Base-by-base conservation (phyloP, 2,329 filamentous ascomycete genomes). In the Hawksworthiomyces lignivorus region DNA sequence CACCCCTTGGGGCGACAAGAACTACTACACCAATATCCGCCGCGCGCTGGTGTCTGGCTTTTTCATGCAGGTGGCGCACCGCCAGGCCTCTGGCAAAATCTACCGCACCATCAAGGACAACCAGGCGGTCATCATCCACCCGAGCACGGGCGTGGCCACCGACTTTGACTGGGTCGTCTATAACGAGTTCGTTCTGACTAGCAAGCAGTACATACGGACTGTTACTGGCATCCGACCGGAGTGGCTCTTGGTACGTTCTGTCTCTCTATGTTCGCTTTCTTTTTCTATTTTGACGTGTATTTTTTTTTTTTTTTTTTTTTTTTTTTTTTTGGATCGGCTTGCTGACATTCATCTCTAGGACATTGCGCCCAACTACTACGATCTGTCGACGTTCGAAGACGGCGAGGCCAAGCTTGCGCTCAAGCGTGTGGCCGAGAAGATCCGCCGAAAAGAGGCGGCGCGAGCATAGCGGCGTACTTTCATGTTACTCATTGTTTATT, bases 51-150 rank as follows among this genome's bases (percentile, higher is more conserved):
- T 96, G 11, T 77, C 89, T 1, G 92, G 94, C 26, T 98, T 98
- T 74, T 98, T 98, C 73, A 98, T 98, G 92, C 92, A 98, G 62
- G 87, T 97, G 18, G 94, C 92, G 45, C 96, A 94, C 79, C 87
- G 84, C 59, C 88, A 97, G 57, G 79, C 77, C 39, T 82, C 77
- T 22, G 85, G 86, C 57, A 97, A 97, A 72, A 78, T 86, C 31
- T 98, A 98, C 67, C 80, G 82, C 49, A 98, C 92, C 2, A 83
- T 98, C 61, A 98, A 97, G 70, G 94, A 98, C 58, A 85, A 96
- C 56, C 90, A 97, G 66, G 84, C 78, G 35, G 92, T 98, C 34
- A 73, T 96, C 54, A 75, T 98, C 46, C 92, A 98, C 65, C 92
- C 92, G 2, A 92, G 86, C 50, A 96, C 89, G 1, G 89, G 95